Conservation (phyloP, 192 early-diverging fungal species). For the Rhizophagus sp. region DNA sequence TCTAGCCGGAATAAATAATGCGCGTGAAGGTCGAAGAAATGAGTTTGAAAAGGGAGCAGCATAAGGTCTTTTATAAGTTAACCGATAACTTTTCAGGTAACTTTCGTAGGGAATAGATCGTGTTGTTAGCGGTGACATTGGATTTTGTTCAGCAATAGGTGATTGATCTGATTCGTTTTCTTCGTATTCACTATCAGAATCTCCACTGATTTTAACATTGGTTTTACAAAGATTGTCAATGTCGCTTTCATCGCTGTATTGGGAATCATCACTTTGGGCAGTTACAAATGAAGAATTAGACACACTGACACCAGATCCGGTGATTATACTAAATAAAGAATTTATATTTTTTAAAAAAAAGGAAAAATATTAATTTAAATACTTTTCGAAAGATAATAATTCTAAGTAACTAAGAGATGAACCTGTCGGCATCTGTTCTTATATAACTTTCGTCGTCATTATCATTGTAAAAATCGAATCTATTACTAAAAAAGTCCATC, state of each 20-base stretch:
- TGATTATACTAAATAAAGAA: neutral
- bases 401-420: slow-evolving; percentile 3
- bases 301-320: slow-evolving; percentile 17
- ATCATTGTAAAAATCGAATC: slow-evolving; percentile 22
- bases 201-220: slow-evolving; percentile 6
- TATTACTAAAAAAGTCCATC: slow-evolving; percentile 34
- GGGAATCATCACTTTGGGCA: neutral
- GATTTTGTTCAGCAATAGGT: neutral
- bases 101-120: slow-evolving; percentile 61
- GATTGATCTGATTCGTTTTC: neutral
- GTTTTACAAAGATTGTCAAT: neutral
- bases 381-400: too few species aligned
- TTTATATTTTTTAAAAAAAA: neutral
- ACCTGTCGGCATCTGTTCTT: slow-evolving; percentile 34
- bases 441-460: slow-evolving; percentile 26
- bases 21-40: slow-evolving; percentile 51
- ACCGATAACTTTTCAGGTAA: slow-evolving; percentile 53
- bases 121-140: slow-evolving; percentile 29
- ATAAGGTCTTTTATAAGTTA: slow-evolving; percentile 33
- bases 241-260: neutral
- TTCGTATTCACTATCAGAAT: slow-evolving; percentile 10
- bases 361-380: neutral
- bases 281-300: slow-evolving; percentile 27
- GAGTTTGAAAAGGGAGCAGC: slow-evolving; percentile 38
- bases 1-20: slow-evolving; percentile 41